These are phyloP conservation scores for Candida khao-thaluensis DNA, from an alignment of 805 yeast genomes.

Conservation along the genomic window DNA sequence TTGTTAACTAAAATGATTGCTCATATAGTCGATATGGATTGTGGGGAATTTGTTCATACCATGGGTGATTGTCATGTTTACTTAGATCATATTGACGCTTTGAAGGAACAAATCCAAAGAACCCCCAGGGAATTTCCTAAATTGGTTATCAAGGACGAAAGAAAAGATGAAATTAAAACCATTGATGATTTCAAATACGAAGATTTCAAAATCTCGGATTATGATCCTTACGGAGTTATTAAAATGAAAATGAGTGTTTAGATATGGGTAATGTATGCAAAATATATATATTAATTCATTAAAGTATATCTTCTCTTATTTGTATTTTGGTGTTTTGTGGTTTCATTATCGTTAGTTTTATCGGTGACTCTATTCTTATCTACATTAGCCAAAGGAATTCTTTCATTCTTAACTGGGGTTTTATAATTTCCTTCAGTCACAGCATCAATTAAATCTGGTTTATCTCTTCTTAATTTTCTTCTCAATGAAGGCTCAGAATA, in stretches of 20 bases:
- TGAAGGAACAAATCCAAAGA: conserved; percentile 75
- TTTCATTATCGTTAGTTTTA: neutral
- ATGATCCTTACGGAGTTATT: conserved; percentile 79
- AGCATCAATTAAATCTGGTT: conserved; percentile 61
- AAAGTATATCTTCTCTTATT: conserved; percentile 5
- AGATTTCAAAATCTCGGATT: conserved; percentile 79
- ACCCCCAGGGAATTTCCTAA: conserved; percentile 80
- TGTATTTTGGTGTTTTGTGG: no score
- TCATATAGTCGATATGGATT: conserved; percentile 88
- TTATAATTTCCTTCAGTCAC: conserved; percentile 36
- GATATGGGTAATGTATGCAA: neutral
- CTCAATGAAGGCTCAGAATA: conserved; percentile 69
- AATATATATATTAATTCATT: conserved; percentile 9
- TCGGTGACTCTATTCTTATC: conserved; percentile 4
- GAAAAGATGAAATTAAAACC: conserved; percentile 44
- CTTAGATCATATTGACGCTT: conserved; percentile 88
- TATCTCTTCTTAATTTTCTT: conserved; percentile 66
- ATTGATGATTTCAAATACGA: conserved; percentile 89
- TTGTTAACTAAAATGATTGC: conserved; percentile 93
- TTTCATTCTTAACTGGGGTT: conserved; percentile 8
- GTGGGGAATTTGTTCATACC: conserved; percentile 93
- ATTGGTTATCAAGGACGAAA: conserved; percentile 61
- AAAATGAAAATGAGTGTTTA: conserved; percentile 98
- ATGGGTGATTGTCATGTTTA: conserved; percentile 98
- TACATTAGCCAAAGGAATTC: conserved; percentile 11